Evolutionary conservation across 2,329 filamentous ascomycete species (phyloP).

Genomic region (Penicillium griseofulvum): DNA sequence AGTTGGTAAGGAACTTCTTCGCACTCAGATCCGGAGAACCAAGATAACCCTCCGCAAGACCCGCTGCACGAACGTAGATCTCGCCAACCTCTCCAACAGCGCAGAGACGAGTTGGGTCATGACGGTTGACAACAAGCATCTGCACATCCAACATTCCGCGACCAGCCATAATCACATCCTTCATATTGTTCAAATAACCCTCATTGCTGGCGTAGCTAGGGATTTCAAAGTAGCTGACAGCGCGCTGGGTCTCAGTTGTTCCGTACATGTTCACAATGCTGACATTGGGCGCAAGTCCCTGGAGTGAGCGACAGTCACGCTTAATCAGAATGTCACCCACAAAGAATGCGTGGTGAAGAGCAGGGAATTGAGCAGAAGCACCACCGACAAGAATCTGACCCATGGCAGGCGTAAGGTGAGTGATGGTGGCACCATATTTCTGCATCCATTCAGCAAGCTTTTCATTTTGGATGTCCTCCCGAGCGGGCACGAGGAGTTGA

Average conservation of each 20-base stretch:
- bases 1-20: constrained; percentile 78
- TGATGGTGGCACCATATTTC: constrained; percentile 70
- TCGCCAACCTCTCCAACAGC: constrained; percentile 79
- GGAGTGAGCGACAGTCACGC: constrained; percentile 74
- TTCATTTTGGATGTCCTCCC: constrained; percentile 84
- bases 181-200: constrained; percentile 61
- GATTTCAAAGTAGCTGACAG: constrained; percentile 80
- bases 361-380: constrained; percentile 71
- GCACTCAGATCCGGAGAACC: constrained; percentile 61
- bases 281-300: constrained; percentile 70
- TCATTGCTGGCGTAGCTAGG: constrained; percentile 64
- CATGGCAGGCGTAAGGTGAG: constrained; percentile 94
- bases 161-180: constrained; percentile 78
- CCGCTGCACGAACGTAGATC: constrained; percentile 76
- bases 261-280: constrained; percentile 84
- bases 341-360: constrained; percentile 78
- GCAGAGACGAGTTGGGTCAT: constrained; percentile 67
- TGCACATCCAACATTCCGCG: constrained; percentile 87
- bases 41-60: constrained; percentile 78
- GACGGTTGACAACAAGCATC: constrained; percentile 75
- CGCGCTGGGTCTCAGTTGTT: constrained; percentile 78
- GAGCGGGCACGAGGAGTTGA: constrained; percentile 71
- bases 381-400: constrained; percentile 90
- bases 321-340: constrained; percentile 89
- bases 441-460: constrained; percentile 84